A percentile compares a stretch with the other conserved stretches of the same genome.
These are phyloP conservation scores for Rhynchospora tenuis DNA, from an alignment of 176 grass and related monocot genomes.

Conservation along the genomic window DNA sequence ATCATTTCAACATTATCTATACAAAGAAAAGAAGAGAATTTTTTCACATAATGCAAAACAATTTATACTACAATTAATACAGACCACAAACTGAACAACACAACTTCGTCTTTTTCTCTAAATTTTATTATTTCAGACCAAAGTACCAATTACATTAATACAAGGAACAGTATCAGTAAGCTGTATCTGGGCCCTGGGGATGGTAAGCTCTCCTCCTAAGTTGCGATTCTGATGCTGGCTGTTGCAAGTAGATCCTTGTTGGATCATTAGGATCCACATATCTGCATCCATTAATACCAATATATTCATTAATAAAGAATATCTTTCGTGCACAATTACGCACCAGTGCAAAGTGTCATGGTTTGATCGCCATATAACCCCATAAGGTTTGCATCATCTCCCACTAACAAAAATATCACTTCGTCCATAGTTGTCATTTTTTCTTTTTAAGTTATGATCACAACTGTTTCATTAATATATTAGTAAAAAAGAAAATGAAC, in stretches of 20 bases:
- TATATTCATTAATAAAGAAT: background rate
- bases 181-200: slow-evolving; percentile 36
- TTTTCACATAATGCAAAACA: background rate
- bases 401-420: background rate
- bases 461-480: background rate
- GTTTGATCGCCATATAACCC: background rate
- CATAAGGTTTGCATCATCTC: background rate
- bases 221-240: slow-evolving; percentile 80
- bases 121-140: slow-evolving; percentile 3
- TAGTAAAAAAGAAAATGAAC: background rate
- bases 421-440: background rate
- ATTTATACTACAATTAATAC: background rate
- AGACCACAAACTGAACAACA: background rate
- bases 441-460: background rate
- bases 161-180: slow-evolving; percentile 7
- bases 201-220: slow-evolving; percentile 94
- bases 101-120: background rate
- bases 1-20: background rate
- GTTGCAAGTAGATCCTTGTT: slow-evolving; percentile 96
- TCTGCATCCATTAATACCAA: slow-evolving; percentile 30
- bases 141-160: background rate
- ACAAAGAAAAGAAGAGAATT: background rate
- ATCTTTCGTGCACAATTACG: no score
- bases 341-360: background rate
- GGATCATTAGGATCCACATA: slow-evolving; percentile 96